A percentile compares a stretch with the other conserved stretches of the same genome.
Conservation (phyloP, 805 yeast genomes). For the Candida piceae region DNA sequence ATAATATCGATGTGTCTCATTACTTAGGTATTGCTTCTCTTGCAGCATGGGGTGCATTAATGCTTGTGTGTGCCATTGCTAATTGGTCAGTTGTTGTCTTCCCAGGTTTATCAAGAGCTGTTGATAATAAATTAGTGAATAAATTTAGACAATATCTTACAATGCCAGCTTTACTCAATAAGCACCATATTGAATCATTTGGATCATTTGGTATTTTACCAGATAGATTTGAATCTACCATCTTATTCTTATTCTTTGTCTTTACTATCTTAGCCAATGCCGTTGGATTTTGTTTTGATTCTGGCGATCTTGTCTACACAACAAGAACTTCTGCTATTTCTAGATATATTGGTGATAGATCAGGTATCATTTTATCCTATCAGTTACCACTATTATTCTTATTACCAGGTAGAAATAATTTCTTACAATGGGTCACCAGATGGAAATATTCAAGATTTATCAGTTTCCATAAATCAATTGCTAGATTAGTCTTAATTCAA, state of each 20-base stretch:
- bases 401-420: conserved; percentile 61
- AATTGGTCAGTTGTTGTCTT: conserved; percentile 38
- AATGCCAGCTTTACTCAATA: conserved; percentile 20
- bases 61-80: conserved; percentile 36
- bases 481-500: conserved; percentile 38
- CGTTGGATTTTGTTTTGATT: conserved; percentile 20
- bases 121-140: conserved; percentile 25
- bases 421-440: conserved; percentile 54
- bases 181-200: conserved; percentile 17
- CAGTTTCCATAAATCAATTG: conserved; percentile 53
- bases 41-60: conserved; percentile 44
- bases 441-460: conserved; percentile 53
- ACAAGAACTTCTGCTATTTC: conserved; percentile 18
- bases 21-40: conserved; percentile 42
- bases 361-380: conserved; percentile 46
- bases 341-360: conserved; percentile 43
- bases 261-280: conserved; percentile 15
- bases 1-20: conserved; percentile 37
- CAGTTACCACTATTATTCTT: conserved; percentile 47
- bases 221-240: conserved; percentile 45
- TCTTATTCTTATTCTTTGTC: conserved; percentile 35
- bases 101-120: conserved; percentile 31
- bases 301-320: conserved; percentile 19
- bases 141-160: conserved; percentile 23
- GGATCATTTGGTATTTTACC: conserved; percentile 37